These are phyloP conservation scores for Vitis hybrid DNA, from an alignment of 177 flowering plant species.

Conservation along the genomic window DNA sequence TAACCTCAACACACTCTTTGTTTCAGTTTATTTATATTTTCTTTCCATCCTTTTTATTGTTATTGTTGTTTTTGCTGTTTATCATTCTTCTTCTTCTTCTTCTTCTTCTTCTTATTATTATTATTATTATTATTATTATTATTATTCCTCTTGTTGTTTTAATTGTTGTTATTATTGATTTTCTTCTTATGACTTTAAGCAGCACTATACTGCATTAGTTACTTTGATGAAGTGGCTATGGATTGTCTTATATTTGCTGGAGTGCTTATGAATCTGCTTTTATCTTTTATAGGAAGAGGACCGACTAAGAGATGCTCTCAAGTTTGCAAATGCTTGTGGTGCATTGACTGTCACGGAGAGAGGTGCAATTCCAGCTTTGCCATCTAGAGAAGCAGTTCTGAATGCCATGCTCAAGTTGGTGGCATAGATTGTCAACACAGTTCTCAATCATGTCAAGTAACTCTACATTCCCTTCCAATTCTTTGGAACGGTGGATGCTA, in stretches of 20 bases:
- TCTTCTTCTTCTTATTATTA: too few species aligned
- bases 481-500: neutral
- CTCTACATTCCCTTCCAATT: neutral
- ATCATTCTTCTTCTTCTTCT: too few species aligned
- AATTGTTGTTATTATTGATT: too few species aligned
- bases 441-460: too few species aligned
- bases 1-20: too few species aligned
- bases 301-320: slow-evolving; percentile 69
- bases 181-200: too few species aligned
- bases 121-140: too few species aligned
- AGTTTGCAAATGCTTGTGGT: slow-evolving; percentile 88
- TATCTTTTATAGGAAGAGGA: slow-evolving; percentile 55
- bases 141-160: too few species aligned
- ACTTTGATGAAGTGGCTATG: neutral
- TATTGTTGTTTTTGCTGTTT: too few species aligned
- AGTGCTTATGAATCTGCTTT: neutral
- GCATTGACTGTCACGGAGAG: slow-evolving; percentile 89
- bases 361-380: slow-evolving; percentile 97
- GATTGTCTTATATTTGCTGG: too few species aligned
- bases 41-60: too few species aligned
- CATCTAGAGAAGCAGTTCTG: slow-evolving; percentile 60
- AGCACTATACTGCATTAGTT: neutral
- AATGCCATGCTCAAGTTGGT: slow-evolving; percentile 52
- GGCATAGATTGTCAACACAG: slow-evolving; percentile 22
- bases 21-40: too few species aligned